Percentiles rank a stretch among this genome's conserved stretches.
phyloP scores from a whole-genome alignment of 1,284 basidiomycete genomes.

The Tylopilus sp. region DNA sequence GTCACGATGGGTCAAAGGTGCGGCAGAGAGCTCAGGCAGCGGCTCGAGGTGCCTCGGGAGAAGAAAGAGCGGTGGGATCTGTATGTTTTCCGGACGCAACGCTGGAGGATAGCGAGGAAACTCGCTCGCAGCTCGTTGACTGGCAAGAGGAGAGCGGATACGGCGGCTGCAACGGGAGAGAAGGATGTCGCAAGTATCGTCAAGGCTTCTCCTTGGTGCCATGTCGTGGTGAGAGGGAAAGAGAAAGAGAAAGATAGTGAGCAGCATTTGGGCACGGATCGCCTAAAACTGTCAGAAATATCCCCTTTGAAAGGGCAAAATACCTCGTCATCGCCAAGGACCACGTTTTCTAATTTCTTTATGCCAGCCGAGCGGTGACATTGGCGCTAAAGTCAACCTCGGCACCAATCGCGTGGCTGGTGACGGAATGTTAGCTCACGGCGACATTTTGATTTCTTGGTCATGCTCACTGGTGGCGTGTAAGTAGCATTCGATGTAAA shows the following conservation, averaged over 20 bases:
- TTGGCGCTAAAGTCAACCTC: neutral
- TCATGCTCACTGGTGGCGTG: too few relatives aligned
- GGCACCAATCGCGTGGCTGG: slow-evolving; percentile 4
- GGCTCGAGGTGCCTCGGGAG: slow-evolving; percentile 18
- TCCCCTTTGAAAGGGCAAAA: slow-evolving; percentile 24
- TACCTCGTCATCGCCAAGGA: slow-evolving; percentile 20
- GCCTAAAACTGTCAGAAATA: slow-evolving; percentile 20
- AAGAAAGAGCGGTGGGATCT: slow-evolving; percentile 18
- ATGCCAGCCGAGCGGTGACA: slow-evolving; percentile 15
- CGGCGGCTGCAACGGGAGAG: slow-evolving; percentile 33
- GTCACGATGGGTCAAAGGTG: neutral
- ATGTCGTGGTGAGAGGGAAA: slow-evolving; percentile 36
- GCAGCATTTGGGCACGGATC: slow-evolving; percentile 23
- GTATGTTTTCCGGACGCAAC: slow-evolving; percentile 16
- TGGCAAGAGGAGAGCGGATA: slow-evolving; percentile 16
- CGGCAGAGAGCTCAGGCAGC: slow-evolving; percentile 4
- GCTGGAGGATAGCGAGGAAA: slow-evolving; percentile 11
- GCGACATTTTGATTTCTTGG: neutral
- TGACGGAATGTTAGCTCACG: neutral
- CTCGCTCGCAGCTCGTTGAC: slow-evolving; percentile 25
- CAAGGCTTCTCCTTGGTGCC: slow-evolving; percentile 40
- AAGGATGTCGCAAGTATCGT: slow-evolving; percentile 42
- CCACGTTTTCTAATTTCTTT: slow-evolving; percentile 9
- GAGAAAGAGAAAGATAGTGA: slow-evolving; percentile 2
- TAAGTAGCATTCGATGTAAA: neutral